Base-by-base conservation (phyloP, 805 yeast genomes). In the Metschnikowia anglica region DNA sequence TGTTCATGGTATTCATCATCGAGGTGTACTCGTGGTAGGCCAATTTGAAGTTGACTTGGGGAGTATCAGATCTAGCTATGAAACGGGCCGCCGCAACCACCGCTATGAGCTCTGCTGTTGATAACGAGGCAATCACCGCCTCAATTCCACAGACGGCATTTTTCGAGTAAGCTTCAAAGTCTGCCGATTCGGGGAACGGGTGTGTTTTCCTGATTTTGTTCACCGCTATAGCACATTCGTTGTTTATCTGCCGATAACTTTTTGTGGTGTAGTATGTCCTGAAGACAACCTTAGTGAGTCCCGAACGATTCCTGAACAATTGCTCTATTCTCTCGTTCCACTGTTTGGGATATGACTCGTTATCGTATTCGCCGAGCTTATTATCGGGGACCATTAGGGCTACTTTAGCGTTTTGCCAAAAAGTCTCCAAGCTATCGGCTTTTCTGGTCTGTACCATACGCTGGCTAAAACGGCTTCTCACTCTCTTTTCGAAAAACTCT, bases 401-500 rank as follows among this genome's bases (percentile, higher is more conserved):
- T 19, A 71, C 60, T 16, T 60, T 56, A 11, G 80, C 78, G 15
- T 79, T 66, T 1, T 60, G 55, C 62, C 77, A 66, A 52, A 83
- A 86, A 11, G 69, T 74, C 1, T 73, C 78, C 2, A 79, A 53
- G 2, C 67, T 60, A 1, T 53, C 50, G 0, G 82, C 70, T 37
- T 80, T 80, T 19, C 77, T 76, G 27, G 88, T 68, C 13, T 74
- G 73, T 18, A 89, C 73, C 2, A 85, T 63, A 37, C 95, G 68
- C 58, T 91, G 97, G 13, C 93, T 82, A 60, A 90, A 93, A 50
- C 99, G 69, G 43, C 95, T 83, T 52, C 88, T 76, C 0, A 93
- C 98, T 55, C 99, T 74, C 58, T 91, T 93, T 58, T 93, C 99
- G 34, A 93, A 68, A 53, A 80, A 72, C 53, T 91, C 97, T 37